Percentiles rank a stretch among this genome's conserved stretches.
Evolutionary conservation across 257 asterid genomes (phyloP).

Genomic region (Ligustrum vulgare): DNA sequence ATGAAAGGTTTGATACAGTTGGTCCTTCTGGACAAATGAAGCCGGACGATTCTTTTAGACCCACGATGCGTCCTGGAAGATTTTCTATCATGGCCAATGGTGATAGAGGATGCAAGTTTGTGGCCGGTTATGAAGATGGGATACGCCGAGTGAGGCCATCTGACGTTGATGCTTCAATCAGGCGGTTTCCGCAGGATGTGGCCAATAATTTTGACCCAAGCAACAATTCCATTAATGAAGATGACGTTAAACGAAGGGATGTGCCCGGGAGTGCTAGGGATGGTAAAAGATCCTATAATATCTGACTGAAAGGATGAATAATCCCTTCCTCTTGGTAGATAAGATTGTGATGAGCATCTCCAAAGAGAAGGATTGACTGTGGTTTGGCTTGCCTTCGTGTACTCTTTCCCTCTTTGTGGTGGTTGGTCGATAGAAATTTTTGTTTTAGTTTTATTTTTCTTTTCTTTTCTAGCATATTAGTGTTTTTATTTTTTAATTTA

Average conservation of each 20-base stretch:
- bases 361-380: constrained; percentile 25
- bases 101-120: constrained; percentile 33
- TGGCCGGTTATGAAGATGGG: constrained; percentile 35
- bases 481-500: too few relatives aligned
- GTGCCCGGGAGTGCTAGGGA: constrained; percentile 31
- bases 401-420: constrained; percentile 32
- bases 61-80: constrained; percentile 38
- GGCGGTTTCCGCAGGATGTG: constrained; percentile 31
- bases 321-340: constrained; percentile 12
- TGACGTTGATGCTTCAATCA: constrained; percentile 27
- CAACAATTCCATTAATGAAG: constrained; percentile 30
- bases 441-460: not conserved
- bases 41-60: constrained; percentile 48
- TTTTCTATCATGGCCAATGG: constrained; percentile 29
- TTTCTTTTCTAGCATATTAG: too few relatives aligned
- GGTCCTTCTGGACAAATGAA: constrained; percentile 43
- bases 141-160: constrained; percentile 25
- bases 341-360: constrained; percentile 25
- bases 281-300: constrained; percentile 32
- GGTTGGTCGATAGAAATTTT: constrained; percentile 29
- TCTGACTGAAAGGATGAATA: constrained; percentile 18
- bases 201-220: constrained; percentile 31
- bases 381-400: constrained; percentile 21
- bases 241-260: constrained; percentile 31
- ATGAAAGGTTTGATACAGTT: constrained; percentile 42